These are phyloP conservation scores for Oryza meyeriana DNA, from an alignment of 176 grass and related monocot genomes.

Conservation along the genomic window DNA sequence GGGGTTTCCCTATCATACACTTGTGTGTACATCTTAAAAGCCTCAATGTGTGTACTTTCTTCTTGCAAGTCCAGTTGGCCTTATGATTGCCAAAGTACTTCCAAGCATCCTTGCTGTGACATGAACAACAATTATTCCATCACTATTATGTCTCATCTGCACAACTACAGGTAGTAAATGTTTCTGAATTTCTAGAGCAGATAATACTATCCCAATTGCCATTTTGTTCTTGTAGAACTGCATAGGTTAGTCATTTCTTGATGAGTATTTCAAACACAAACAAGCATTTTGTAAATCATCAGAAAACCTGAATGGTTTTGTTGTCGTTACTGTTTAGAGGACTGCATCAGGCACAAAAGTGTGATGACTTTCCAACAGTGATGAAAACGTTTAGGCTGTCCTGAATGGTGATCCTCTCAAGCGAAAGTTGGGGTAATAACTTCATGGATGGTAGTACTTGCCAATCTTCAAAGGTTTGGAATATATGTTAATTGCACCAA, in stretches of 20 bases:
- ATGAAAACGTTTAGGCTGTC: background rate
- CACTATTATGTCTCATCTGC: background rate
- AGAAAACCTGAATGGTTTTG: background rate
- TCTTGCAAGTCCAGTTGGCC: slow-evolving; percentile 24
- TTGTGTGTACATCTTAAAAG: slow-evolving; percentile 16
- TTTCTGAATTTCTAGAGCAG: background rate
- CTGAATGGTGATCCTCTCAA: background rate
- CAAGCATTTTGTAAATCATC: background rate
- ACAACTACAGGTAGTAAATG: background rate
- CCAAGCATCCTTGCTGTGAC: background rate
- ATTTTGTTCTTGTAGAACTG: background rate
- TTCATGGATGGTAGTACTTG: slow-evolving; percentile 30
- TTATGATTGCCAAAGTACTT: slow-evolving; percentile 15
- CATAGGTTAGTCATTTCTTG: background rate
- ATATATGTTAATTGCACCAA: no score
- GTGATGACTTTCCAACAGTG: background rate
- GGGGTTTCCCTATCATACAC: slow-evolving; percentile 13
- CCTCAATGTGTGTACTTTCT: slow-evolving; percentile 9
- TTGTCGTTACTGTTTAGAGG: background rate
- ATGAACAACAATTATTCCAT: slow-evolving; percentile 1
- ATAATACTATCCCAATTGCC: background rate
- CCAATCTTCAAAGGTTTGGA: background rate
- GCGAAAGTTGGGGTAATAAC: slow-evolving; percentile 3
- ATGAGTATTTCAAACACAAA: background rate
- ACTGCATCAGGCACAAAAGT: background rate